Evolutionary conservation across 208 protist genomes (phyloP), one percentile per base, ranked within the genome.

Genomic region (Trypanosoma scelopori): DNA sequence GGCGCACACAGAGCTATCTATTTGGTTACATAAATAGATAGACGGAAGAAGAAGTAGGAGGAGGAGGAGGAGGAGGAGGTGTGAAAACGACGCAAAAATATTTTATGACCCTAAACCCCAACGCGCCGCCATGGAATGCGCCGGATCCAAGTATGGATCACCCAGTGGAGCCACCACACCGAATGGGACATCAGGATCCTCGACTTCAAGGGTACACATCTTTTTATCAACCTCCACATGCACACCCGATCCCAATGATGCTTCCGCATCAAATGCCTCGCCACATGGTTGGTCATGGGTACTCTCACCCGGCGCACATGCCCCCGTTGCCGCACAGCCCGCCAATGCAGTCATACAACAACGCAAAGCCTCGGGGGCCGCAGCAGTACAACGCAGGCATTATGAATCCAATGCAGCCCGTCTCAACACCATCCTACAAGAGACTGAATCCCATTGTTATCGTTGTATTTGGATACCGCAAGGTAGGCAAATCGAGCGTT

Each of bases 401-500:
- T 23, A 42, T 49, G 13, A 47, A 49, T 65, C 52, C 25, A 61
- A 55, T 61, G 55, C 63, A 39, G 16, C 48, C 65, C 0, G 48
- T 63, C 13, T 41, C 67, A 1, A 60, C 41, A 9, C 73, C 64
- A 32, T 72, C 81, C 3, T 79, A 78, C 60, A 69, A 69, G n/a
- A 78, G 74, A 64, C 55, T 27, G 46, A 75, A 65, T n/a, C 74
- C 73, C 25, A 70, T 79, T 25, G 88, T 88, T 25, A 77, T 94
- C 57, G 71, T 94, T 57, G 85, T 94, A 30, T 76, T 82, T 42
- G 89, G 89, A 18, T 92, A 91, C 74, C 59, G 76, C 30, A 43
- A 73, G 12, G 81, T 78, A 4, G 89, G 89, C 15, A 94, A 92
- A 77, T 91, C 89, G 27, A 82, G 57, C 4, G 84, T 92, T 5